phyloP scores from a whole-genome alignment of 1,284 basidiomycete species.

The Pterula multifida region DNA sequence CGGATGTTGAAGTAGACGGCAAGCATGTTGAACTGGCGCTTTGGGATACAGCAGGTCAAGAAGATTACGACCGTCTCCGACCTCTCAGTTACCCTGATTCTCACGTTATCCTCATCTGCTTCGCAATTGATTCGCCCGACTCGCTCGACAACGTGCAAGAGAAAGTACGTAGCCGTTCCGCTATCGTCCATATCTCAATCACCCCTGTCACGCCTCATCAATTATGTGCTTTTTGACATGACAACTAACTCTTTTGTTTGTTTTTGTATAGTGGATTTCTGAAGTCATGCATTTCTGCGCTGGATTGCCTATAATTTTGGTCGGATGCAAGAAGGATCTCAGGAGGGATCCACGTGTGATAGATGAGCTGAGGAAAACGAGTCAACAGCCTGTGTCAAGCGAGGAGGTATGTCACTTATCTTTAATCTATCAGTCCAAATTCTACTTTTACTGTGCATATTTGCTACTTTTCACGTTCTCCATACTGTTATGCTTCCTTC shows the following conservation, averaged over 20 bases:
- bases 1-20: slow-evolving; percentile 83
- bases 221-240: too few species aligned
- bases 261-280: slow-evolving; percentile 67
- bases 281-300: slow-evolving; percentile 91
- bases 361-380: slow-evolving; percentile 72
- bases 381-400: slow-evolving; percentile 69
- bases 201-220: background rate
- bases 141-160: slow-evolving; percentile 93
- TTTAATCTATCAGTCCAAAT: slow-evolving; percentile 3
- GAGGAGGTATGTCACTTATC: slow-evolving; percentile 42
- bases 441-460: background rate
- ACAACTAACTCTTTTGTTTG: slow-evolving; percentile 3
- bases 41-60: slow-evolving; percentile 95
- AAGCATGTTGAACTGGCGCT: slow-evolving; percentile 88
- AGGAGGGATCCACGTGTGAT: slow-evolving; percentile 70
- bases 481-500: background rate
- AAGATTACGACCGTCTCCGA: slow-evolving; percentile 83
- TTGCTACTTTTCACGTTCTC: background rate
- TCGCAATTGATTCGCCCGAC: slow-evolving; percentile 86
- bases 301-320: slow-evolving; percentile 79
- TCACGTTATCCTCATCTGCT: slow-evolving; percentile 90
- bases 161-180: slow-evolving; percentile 45
- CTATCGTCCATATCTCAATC: background rate
- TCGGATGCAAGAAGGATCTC: slow-evolving; percentile 89
- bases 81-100: slow-evolving; percentile 88